phyloP scores from a whole-genome alignment of 441 rosid species.

The Caryocar brasiliense region DNA sequence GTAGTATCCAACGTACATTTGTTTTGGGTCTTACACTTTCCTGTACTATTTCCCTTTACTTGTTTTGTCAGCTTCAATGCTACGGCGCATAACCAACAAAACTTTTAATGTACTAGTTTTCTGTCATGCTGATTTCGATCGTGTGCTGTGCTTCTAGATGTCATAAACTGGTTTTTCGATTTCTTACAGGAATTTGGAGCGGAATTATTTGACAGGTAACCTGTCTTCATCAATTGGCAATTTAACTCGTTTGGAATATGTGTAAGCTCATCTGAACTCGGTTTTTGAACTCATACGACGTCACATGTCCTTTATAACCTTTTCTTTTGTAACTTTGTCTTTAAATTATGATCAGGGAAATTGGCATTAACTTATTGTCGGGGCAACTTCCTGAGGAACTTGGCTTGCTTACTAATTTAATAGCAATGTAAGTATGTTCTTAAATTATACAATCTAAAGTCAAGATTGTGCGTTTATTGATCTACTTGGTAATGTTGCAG shows the following conservation, averaged over 20 bases:
- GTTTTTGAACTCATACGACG: background rate
- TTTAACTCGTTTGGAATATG: slow-evolving; percentile 34
- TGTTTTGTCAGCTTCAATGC: no score
- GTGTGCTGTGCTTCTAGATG: background rate
- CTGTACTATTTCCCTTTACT: background rate
- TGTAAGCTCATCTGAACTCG: slow-evolving; percentile 21
- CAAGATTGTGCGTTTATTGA: background rate
- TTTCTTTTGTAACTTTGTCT: background rate
- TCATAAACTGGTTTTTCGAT: background rate
- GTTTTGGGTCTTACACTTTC: background rate
- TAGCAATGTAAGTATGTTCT: slow-evolving; percentile 39
- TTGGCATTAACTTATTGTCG: slow-evolving; percentile 32
- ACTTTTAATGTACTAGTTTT: background rate
- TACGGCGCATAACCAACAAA: no score
- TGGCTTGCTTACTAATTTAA: slow-evolving; percentile 41
- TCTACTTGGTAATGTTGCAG: slow-evolving; percentile 22
- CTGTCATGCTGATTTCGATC: background rate
- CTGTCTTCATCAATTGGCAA: slow-evolving; percentile 37
- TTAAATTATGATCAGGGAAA: slow-evolving; percentile 13
- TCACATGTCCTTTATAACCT: background rate
- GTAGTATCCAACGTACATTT: background rate
- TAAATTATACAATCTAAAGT: no score
- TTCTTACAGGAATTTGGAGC: slow-evolving; percentile 38
- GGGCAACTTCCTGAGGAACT: slow-evolving; percentile 51
- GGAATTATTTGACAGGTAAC: slow-evolving; percentile 40